A percentile compares a stretch with the other conserved stretches of the same genome.
These are phyloP conservation scores for Capsicum chinense DNA, from an alignment of 257 asterid species.

Conservation along the genomic window DNA sequence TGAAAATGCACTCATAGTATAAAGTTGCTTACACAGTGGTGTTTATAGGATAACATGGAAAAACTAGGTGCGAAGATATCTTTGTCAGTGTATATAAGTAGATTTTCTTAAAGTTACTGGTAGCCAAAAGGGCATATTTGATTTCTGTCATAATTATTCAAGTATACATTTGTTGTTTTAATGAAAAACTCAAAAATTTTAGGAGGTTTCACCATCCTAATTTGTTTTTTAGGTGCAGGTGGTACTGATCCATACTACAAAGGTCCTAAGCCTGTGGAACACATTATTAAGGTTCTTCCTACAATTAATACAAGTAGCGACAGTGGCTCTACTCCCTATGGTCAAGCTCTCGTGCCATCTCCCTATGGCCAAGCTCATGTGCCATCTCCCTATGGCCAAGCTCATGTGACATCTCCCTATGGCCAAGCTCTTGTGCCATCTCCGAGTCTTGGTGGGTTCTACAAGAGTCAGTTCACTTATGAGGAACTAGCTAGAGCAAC, in stretches of 20 bases:
- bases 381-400: background rate
- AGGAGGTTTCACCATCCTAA: conserved; percentile 19
- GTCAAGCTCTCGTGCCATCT: conserved; percentile 36
- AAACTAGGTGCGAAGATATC: no score
- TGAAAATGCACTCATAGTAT: background rate
- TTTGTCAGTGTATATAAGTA: background rate
- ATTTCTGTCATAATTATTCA: background rate
- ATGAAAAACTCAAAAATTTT: background rate
- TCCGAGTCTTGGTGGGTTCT: conserved; percentile 52
- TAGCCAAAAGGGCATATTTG: background rate
- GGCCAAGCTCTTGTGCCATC: conserved; percentile 38
- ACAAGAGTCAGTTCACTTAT: conserved; percentile 59
- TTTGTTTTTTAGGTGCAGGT: conserved; percentile 18
- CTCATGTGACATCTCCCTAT: conserved; percentile 37
- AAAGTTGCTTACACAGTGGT: background rate
- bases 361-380: no score
- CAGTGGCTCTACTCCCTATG: conserved; percentile 43
- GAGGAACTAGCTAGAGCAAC: conserved; percentile 77
- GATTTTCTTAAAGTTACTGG: background rate
- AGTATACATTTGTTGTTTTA: background rate
- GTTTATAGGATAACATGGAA: no score
- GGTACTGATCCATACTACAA: conserved; percentile 36
- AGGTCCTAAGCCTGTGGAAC: conserved; percentile 39
- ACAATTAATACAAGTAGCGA: conserved; percentile 39
- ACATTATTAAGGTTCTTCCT: conserved; percentile 39